A percentile compares a stretch with the other conserved stretches of the same genome.
These are phyloP conservation scores for Mucor lusitanicus DNA, from an alignment of 371 early-diverging fungal species.

Conservation along the genomic window DNA sequence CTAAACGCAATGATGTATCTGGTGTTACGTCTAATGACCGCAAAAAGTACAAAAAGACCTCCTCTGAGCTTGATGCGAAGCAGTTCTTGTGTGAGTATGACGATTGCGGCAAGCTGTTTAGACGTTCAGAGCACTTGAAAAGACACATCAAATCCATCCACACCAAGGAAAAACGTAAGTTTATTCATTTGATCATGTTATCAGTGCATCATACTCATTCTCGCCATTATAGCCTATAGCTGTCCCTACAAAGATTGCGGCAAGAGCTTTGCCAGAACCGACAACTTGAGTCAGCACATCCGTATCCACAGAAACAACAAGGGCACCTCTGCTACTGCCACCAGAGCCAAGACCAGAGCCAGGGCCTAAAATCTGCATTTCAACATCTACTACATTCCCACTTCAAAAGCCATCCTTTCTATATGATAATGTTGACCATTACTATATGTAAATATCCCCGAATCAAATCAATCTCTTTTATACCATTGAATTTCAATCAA, in stretches of 20 bases:
- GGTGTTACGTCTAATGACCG: neutral
- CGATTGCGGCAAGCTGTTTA: conserved; percentile 77
- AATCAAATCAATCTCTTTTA: neutral
- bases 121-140: conserved; percentile 82
- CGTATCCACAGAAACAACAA: conserved; percentile 57
- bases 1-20: conserved; percentile 3
- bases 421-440: neutral
- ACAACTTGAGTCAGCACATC: conserved; percentile 78
- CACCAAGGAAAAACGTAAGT: conserved; percentile 59
- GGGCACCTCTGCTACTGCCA: neutral
- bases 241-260: conserved; percentile 71
- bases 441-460: neutral
- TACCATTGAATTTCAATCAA: neutral
- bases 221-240: conserved; percentile 49
- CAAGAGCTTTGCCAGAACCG: conserved; percentile 82
- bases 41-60: neutral
- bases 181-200: neutral
- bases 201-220: neutral
- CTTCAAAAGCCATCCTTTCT: neutral
- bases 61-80: conserved; percentile 12
- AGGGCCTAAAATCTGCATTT: neutral
- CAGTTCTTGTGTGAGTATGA: conserved; percentile 50
- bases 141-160: conserved; percentile 74
- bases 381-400: neutral
- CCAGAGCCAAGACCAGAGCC: neutral